A percentile compares a stretch with the other conserved stretches of the same genome.
These are phyloP conservation scores for Mycotypha africana DNA, from an alignment of 371 early-diverging fungal species.

Conservation along the genomic window DNA sequence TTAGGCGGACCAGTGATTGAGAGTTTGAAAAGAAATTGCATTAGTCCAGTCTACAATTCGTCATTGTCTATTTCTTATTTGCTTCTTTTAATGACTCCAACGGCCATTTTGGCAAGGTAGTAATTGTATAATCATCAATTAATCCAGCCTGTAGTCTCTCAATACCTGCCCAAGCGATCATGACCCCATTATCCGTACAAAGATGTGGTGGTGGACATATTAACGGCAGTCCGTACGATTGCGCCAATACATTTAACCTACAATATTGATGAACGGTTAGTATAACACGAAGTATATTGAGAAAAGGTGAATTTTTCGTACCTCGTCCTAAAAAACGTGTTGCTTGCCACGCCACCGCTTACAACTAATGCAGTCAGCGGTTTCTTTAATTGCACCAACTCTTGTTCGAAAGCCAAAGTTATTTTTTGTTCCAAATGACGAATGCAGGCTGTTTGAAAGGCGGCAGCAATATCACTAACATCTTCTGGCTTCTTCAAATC, in stretches of 20 bases:
- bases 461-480: conserved; percentile 66
- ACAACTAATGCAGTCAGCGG: conserved; percentile 63
- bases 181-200: conserved; percentile 88
- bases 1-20: too few relatives aligned
- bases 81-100: conserved; percentile 39
- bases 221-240: conserved; percentile 42
- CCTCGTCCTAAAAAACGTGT: conserved; percentile 46
- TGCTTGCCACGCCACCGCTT: conserved; percentile 85
- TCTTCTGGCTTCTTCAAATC: conserved; percentile 25
- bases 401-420: conserved; percentile 50
- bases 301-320: too few relatives aligned
- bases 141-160: conserved; percentile 60
- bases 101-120: conserved; percentile 65
- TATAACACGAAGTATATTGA: too few relatives aligned
- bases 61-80: too few relatives aligned
- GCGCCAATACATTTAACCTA: conserved; percentile 41
- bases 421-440: conserved; percentile 68
- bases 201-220: conserved; percentile 72
- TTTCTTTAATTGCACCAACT: conserved; percentile 24
- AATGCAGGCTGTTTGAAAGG: conserved; percentile 66
- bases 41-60: too few relatives aligned
- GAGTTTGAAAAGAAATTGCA: too few relatives aligned
- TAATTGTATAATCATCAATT: conserved; percentile 57
- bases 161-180: conserved; percentile 87
- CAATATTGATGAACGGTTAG: too few relatives aligned